Evolutionary conservation across 2,329 filamentous ascomycete genomes (phyloP), one percentile per base, ranked within the genome.

Genomic region (Chrysosporium keratinophilum): DNA sequence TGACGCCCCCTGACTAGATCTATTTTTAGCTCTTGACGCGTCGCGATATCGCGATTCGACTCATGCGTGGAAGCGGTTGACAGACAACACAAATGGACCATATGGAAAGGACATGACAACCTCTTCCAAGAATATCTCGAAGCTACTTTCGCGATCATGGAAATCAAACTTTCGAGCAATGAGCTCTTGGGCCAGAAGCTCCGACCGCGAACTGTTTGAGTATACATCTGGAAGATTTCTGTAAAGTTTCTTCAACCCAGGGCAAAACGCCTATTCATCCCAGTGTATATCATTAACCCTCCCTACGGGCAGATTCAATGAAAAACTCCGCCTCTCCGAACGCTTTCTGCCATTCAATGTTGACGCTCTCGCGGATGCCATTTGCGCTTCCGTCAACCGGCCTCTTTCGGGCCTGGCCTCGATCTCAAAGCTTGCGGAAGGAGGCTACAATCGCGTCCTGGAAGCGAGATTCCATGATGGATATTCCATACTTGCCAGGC

Each of bases 371-470:
- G 41, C 37, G 10, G 3, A 14, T 7, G 17, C 9, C 2, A 45
- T 52, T 2, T 43, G 39, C 23, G 2, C 14, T 28, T 52, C 50
- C 12, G 23, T 52, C 28, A 43, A 34, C 31, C 41, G 23, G 6
- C n/a, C 50, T 2, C 14, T 43, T 19, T 52, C 41, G 2, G 50
- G 44, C 14, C 20, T 52, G 3, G 33, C 19, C 11, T 42, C 40
- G 17, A 17, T 69, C 48, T 43, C n/a, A 2, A 70, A 70, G 51
- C 17, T 71, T 9, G 61, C 62, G 1, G 67, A 71, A 54, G 68
- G 68, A 34, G 65, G 64, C 1, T 68, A 66, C 52, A 70, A 70
- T 55, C 62, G 67, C 1, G 51, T 67, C 0, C 67, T 70, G 41
- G 59, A 66, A 20, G 58, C 64, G 10, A 57, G 50, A 1, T 64